Evolutionary conservation across 331 rosid species (phyloP), one percentile per base, ranked within the genome.

Genomic region (Acacia concinna): DNA sequence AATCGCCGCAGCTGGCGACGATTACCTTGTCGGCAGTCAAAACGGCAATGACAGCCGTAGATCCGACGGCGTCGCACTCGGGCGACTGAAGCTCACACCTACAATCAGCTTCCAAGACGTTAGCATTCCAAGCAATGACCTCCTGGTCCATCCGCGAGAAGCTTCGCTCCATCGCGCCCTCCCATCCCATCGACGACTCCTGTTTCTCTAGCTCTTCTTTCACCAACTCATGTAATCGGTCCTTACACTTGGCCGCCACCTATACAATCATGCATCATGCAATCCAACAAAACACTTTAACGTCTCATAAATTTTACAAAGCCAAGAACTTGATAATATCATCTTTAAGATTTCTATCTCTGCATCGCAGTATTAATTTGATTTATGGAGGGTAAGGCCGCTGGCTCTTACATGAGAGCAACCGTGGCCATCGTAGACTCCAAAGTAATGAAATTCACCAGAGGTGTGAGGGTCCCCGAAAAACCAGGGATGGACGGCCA

Each of bases 401-500:
- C 0, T 28, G 67, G 65, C 21, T 40, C 87, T 68, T 83, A 90
- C 94, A 43, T 88, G 94, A 75, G 94, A 90, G 78, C 94, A 90
- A 32, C 94, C 94, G 52, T 88, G 94, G 79, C 94, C 94, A 75
- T 90, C 94, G 81, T 85, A 90, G 25, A 90, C 89, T 47, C 84
- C 94, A 49, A 79, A 90, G 54, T 83, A 86, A 64, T 90, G 92
- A 44, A 86, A 46, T 46, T 74, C 73, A 0, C 52, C 2, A 52
- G 63, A 25, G 12, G 76, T 3, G n/a, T 54, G 80, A 12, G 12
- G 18, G 35, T 71, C 63, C 0, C 15, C 62, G 73, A 7, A 77
- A 6, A 88, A 84, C 21, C 73, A 83, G 1, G 89, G 85, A 59
- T 49, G 72, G n/a, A 86, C 56, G 0, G 90, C 77, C 46, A 90